Evolutionary conservation across 1,284 basidiomycete genomes (phyloP).

Genomic region (Tilletia indica): DNA sequence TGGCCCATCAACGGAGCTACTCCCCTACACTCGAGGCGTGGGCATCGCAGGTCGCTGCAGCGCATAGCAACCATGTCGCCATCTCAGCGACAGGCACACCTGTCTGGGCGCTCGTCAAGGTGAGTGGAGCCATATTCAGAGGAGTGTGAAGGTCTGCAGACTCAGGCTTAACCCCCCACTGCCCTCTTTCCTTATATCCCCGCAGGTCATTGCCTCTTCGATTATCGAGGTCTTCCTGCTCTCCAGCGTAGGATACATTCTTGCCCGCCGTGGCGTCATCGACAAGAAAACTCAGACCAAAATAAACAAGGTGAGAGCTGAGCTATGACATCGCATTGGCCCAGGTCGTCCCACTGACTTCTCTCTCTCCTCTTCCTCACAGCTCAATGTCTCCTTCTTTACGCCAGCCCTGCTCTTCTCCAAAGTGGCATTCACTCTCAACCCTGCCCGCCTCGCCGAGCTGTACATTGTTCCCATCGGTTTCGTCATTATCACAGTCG

Average conservation of each 20-base stretch:
- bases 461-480: conserved; percentile 87
- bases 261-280: conserved; percentile 75
- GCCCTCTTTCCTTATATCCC: not conserved
- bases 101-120: conserved; percentile 15
- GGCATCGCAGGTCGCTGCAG: not conserved
- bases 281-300: conserved; percentile 87
- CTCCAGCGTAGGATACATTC: conserved; percentile 79
- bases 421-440: conserved; percentile 75
- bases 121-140: not conserved
- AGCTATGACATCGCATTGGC: not conserved
- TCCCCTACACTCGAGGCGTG: conserved; percentile 3
- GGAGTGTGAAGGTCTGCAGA: not conserved
- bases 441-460: conserved; percentile 73
- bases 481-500: conserved; percentile 63
- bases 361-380: not conserved
- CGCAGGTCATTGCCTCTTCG: conserved; percentile 59
- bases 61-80: not conserved
- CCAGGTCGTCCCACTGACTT: conserved; percentile 20
- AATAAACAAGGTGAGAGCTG: conserved; percentile 22
- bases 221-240: conserved; percentile 84
- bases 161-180: not conserved
- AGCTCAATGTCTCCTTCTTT: conserved; percentile 72
- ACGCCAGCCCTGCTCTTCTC: conserved; percentile 89
- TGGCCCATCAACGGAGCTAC: conserved; percentile 1
- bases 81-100: not conserved